These are phyloP conservation scores for Trametes villosa DNA, from an alignment of 768 basidiomycete genomes.

Conservation along the genomic window DNA sequence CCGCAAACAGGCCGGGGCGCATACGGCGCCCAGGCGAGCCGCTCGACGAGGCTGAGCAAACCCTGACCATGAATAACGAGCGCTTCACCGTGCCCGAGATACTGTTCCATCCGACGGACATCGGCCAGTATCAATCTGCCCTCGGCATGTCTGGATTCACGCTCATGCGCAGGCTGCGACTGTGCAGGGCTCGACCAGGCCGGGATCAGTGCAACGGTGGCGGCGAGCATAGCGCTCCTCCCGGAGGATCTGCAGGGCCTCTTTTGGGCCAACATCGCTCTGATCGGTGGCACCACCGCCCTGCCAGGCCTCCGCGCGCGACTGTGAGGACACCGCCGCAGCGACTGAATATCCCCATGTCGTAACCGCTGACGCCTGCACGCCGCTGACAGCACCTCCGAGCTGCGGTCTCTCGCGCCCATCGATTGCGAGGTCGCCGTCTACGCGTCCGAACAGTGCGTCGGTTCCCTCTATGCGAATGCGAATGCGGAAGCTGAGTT, in stretches of 20 bases:
- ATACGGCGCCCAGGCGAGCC: slow-evolving; percentile 58
- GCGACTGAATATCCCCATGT: slow-evolving; percentile 4
- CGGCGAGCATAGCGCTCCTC: slow-evolving; percentile 73
- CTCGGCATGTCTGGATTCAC: slow-evolving; percentile 5
- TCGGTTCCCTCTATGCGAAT: slow-evolving; percentile 21
- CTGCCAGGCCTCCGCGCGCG: slow-evolving; percentile 75
- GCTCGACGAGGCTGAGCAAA: slow-evolving; percentile 60
- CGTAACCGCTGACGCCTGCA: slow-evolving; percentile 12
- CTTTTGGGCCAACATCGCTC: slow-evolving; percentile 94
- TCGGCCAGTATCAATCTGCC: slow-evolving; percentile 53
- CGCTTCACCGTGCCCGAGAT: slow-evolving; percentile 92
- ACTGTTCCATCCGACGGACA: slow-evolving; percentile 87
- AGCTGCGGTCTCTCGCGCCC: slow-evolving; percentile 83
- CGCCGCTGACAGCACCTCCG: slow-evolving; percentile 55
- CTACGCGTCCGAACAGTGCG: slow-evolving; percentile 76
- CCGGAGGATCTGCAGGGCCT: slow-evolving; percentile 85
- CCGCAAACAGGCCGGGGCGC: slow-evolving; percentile 63
- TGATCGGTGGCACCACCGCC: slow-evolving; percentile 83
- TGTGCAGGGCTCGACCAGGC: slow-evolving; percentile 73
- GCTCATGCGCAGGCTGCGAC: slow-evolving; percentile 14
- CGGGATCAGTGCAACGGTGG: slow-evolving; percentile 78
- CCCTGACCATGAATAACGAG: slow-evolving; percentile 89
- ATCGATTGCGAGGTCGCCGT: slow-evolving; percentile 75
- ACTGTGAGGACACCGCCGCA: slow-evolving; percentile 51
- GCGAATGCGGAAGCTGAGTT: slow-evolving; percentile 20